Evolutionary conservation across 129 eudicot genomes (phyloP).

Genomic region (Ambrosia trifida): DNA sequence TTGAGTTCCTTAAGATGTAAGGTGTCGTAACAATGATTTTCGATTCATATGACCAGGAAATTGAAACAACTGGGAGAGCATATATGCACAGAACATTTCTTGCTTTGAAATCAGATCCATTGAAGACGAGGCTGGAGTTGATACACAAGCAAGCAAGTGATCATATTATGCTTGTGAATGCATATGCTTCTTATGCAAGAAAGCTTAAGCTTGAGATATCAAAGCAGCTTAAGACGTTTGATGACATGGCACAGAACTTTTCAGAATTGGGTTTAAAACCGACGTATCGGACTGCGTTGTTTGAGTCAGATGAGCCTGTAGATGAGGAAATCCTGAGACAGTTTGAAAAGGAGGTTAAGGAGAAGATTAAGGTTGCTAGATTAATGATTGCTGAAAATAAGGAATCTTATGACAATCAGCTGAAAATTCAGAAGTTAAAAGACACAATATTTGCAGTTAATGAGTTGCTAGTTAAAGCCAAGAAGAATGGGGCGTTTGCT

Average conservation of each 20-base stretch:
- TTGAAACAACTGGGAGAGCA: constrained; percentile 19
- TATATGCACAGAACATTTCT: constrained; percentile 19
- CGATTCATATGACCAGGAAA: not conserved
- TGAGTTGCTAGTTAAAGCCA: constrained; percentile 6
- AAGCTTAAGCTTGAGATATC: constrained; percentile 20
- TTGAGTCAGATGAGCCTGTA: constrained; percentile 9
- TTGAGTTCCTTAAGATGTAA: no score
- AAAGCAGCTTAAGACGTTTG: constrained; percentile 13
- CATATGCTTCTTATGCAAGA: constrained; percentile 19
- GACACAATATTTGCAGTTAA: constrained; percentile 10
- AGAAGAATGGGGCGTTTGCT: constrained; percentile 16
- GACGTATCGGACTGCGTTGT: constrained; percentile 4
- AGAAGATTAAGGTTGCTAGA: constrained; percentile 18
- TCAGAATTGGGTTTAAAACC: constrained; percentile 10
- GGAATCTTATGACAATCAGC: constrained; percentile 14
- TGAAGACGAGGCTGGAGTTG: constrained; percentile 6
- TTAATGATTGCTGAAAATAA: constrained; percentile 14
- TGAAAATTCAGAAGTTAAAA: constrained; percentile 12
- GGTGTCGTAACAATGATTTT: not conserved
- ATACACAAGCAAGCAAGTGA: constrained; percentile 17
- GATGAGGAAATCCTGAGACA: constrained; percentile 14
- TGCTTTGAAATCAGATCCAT: constrained; percentile 12
- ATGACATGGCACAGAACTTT: constrained; percentile 17
- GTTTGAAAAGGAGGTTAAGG: constrained; percentile 14
- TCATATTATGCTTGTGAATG: constrained; percentile 16